Conservation (phyloP, 2,329 filamentous ascomycete species). For the Aspergillus clavatus region DNA sequence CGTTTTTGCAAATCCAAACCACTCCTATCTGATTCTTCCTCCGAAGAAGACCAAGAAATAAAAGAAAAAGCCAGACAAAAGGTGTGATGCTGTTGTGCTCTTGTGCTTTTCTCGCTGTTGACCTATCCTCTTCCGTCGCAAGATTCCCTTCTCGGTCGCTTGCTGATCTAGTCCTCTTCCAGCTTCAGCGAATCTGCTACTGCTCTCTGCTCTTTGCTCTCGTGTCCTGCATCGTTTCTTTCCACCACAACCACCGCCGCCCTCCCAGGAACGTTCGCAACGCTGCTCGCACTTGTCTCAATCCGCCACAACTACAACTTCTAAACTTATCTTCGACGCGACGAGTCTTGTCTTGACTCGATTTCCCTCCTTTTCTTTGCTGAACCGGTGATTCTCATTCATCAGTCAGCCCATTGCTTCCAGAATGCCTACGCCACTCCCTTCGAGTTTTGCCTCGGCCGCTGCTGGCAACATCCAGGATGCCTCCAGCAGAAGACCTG, state of each 20-base stretch:
- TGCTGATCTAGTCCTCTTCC: slow-evolving; percentile 6
- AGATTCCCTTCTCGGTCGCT: neutral
- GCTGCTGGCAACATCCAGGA: slow-evolving; percentile 68
- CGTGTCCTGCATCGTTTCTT: slow-evolving; percentile 23
- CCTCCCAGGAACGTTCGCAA: slow-evolving; percentile 16
- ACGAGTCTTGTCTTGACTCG: slow-evolving; percentile 17
- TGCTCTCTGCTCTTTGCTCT: slow-evolving; percentile 1
- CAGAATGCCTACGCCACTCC: slow-evolving; percentile 67
- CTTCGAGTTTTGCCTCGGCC: slow-evolving; percentile 79
- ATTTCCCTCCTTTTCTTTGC: slow-evolving; percentile 20
- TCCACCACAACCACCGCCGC: no score
- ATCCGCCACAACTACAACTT: slow-evolving; percentile 15
- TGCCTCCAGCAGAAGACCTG: slow-evolving; percentile 56
- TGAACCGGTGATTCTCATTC: slow-evolving; percentile 18
- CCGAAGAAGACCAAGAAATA: neutral
- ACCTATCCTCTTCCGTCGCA: no score
- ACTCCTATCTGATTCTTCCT: no score
- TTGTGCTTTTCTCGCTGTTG: no score
- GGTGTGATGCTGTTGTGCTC: no score
- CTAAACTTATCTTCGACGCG: slow-evolving; percentile 14
- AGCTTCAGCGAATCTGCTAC: neutral
- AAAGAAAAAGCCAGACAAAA: no score
- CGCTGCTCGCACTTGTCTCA: slow-evolving; percentile 13
- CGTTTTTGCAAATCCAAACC: no score
- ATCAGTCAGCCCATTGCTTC: slow-evolving; percentile 16